Conservation (phyloP, 2,329 filamentous ascomycete genomes). For the Plectosphaerella cucumerina region DNA sequence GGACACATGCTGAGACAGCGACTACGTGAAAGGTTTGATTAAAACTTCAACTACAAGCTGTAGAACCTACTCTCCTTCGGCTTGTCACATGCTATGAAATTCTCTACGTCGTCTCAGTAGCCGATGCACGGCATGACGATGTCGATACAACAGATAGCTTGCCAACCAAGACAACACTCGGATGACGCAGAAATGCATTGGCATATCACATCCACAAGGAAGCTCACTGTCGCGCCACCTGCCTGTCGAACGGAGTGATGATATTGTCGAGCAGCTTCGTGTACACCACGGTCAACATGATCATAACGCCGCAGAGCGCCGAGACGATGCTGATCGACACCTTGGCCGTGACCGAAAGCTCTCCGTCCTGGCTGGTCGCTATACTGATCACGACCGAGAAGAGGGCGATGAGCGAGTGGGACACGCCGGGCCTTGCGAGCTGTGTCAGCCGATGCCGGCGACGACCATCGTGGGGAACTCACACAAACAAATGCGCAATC, state of each 20-base stretch:
- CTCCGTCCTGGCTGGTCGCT: too few relatives aligned
- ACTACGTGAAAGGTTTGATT: background rate
- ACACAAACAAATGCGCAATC: background rate
- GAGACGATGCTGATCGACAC: too few relatives aligned
- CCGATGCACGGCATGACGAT: background rate
- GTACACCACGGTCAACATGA: background rate
- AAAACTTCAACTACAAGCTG: background rate
- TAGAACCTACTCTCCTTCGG: slow-evolving; percentile 28
- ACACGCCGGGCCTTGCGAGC: background rate
- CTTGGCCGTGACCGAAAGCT: too few relatives aligned
- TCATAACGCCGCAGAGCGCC: too few relatives aligned
- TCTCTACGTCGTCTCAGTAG: too few relatives aligned
- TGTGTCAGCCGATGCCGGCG: background rate
- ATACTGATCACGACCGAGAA: background rate
- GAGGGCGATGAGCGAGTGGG: background rate
- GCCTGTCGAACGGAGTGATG: background rate
- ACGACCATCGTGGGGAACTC: background rate
- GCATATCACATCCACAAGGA: too few relatives aligned
- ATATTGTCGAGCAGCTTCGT: background rate
- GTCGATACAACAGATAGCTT: background rate
- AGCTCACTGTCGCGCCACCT: background rate
- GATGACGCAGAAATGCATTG: too few relatives aligned
- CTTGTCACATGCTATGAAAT: too few relatives aligned
- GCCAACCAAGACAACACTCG: background rate
- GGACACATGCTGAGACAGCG: background rate